These are phyloP conservation scores for Colletotrichum costaricense DNA, from an alignment of 2,329 filamentous ascomycete species.

Conservation along the genomic window DNA sequence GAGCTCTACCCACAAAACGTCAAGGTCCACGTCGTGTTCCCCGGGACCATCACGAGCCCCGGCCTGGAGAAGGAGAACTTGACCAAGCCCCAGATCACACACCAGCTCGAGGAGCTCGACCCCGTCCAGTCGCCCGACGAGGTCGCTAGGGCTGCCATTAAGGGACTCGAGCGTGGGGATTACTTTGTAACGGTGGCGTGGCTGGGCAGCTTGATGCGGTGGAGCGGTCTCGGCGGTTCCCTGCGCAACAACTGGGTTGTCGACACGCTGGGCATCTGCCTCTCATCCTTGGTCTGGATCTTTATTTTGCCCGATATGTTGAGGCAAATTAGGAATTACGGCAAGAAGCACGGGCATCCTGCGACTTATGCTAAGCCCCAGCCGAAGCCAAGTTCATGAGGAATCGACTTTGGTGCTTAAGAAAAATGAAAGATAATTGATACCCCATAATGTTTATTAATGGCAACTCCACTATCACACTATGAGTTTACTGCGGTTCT, in stretches of 20 bases:
- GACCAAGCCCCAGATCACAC: conserved; percentile 84
- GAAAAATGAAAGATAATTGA: not conserved
- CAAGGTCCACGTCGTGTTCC: conserved; percentile 83
- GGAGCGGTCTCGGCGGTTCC: conserved; percentile 64
- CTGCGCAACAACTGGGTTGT: conserved; percentile 69
- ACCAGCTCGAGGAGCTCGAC: conserved; percentile 84
- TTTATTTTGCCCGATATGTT: conserved; percentile 68
- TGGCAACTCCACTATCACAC: not conserved
- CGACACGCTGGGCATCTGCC: conserved; percentile 65
- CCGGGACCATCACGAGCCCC: conserved; percentile 83
- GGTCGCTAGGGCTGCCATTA: conserved; percentile 77
- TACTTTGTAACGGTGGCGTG: conserved; percentile 83
- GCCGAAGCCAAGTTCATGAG: conserved; percentile 21
- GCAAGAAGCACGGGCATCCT: conserved; percentile 69
- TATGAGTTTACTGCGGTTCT: too few species aligned
- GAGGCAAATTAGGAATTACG: conserved; percentile 67
- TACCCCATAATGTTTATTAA: conserved; percentile 12
- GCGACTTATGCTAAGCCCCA: conserved; percentile 53
- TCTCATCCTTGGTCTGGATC: conserved; percentile 65
- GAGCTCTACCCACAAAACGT: conserved; percentile 87
- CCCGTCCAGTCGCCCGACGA: conserved; percentile 81
- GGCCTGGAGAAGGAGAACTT: conserved; percentile 81
- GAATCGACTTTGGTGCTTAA: not conserved
- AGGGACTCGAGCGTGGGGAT: conserved; percentile 81
- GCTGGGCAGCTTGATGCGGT: conserved; percentile 79